phyloP scores from a whole-genome alignment of 305 asterid genomes.

The Fraxinus paxiana region DNA sequence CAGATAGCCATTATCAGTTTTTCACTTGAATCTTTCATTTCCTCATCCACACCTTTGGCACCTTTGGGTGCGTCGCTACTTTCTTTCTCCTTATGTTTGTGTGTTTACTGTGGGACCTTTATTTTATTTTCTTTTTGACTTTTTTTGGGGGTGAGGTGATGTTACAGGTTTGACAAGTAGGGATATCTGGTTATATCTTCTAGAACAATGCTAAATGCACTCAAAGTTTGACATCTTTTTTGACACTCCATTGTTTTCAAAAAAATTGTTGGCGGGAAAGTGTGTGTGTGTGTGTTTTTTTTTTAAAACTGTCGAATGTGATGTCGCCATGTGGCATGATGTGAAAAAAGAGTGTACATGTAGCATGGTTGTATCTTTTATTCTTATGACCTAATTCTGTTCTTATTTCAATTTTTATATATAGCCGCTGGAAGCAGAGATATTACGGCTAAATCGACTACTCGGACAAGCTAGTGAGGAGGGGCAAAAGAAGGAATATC shows the following conservation, averaged over 20 bases:
- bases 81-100: neutral
- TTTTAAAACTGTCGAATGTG: neutral
- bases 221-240: neutral
- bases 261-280: neutral
- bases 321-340: neutral
- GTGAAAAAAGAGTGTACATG: neutral
- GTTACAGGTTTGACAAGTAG: neutral
- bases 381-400: neutral
- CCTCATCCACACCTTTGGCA: neutral
- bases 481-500: conserved; percentile 89
- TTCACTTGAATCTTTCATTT: neutral
- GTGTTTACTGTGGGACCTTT: neutral
- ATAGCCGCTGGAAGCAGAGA: conserved; percentile 73
- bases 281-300: neutral
- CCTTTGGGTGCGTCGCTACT: neutral
- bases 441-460: conserved; percentile 63
- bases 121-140: neutral
- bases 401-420: conserved; percentile 20
- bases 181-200: neutral
- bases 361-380: neutral
- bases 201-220: neutral
- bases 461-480: conserved; percentile 81
- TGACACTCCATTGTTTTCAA: neutral
- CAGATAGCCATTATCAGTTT: neutral
- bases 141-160: neutral